A percentile compares a stretch with the other conserved stretches of the same genome.
Conservation (phyloP, 805 yeast genomes). For the Ogataea angusta region DNA sequence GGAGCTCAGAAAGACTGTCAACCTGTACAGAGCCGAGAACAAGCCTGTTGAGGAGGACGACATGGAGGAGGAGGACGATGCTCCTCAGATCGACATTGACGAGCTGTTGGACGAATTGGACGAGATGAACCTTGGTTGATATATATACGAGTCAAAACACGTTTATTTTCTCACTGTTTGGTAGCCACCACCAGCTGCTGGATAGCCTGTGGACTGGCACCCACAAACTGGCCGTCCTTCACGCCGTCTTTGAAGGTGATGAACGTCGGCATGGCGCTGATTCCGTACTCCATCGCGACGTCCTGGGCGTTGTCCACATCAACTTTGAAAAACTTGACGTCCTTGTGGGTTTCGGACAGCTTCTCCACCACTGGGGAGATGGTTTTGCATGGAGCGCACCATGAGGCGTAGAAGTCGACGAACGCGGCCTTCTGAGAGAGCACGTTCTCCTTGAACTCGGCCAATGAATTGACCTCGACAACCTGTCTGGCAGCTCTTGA, state of each 20-base stretch:
- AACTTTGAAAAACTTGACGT: conserved; percentile 62
- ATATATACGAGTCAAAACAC: not conserved
- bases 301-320: conserved; percentile 66
- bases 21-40: conserved; percentile 69
- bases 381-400: conserved; percentile 83
- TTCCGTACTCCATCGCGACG: conserved; percentile 56
- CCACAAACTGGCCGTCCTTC: conserved; percentile 54
- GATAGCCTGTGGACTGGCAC: conserved; percentile 52
- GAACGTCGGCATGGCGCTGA: conserved; percentile 78
- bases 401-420: conserved; percentile 66
- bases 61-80: conserved; percentile 55
- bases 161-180: conserved; percentile 2
- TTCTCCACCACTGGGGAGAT: conserved; percentile 54
- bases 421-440: conserved; percentile 42
- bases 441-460: conserved; percentile 36
- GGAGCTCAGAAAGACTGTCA: conserved; percentile 87
- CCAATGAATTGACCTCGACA: conserved; percentile 30
- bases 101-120: conserved; percentile 94
- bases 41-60: conserved; percentile 40
- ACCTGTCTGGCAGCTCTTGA: conserved; percentile 1
- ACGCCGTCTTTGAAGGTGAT: conserved; percentile 59
- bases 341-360: conserved; percentile 40
- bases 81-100: conserved; percentile 84
- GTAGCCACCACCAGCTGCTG: conserved; percentile 30
- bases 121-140: conserved; percentile 73